phyloP scores from a whole-genome alignment of 345 rosid genomes.

The Hevea brasiliensis region DNA sequence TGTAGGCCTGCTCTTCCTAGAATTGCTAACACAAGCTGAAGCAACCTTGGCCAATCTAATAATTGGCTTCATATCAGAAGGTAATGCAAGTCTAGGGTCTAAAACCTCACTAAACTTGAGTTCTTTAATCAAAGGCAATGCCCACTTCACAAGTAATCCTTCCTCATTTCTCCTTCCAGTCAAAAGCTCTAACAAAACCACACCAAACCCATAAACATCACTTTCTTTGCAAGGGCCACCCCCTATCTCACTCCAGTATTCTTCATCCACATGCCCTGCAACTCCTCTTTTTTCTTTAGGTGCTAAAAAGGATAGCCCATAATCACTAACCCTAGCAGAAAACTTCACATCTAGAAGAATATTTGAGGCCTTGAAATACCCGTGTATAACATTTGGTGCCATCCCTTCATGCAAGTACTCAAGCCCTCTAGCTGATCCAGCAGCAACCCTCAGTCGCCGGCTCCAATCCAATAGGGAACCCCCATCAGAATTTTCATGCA shows the following conservation, averaged over 20 bases:
- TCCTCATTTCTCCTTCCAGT: slow-evolving; percentile 69
- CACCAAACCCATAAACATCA: slow-evolving; percentile 81
- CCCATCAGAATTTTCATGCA: slow-evolving; percentile 53
- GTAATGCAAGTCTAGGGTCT: slow-evolving; percentile 55
- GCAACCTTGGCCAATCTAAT: slow-evolving; percentile 78
- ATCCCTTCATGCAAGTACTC: slow-evolving; percentile 58
- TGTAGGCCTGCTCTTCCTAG: slow-evolving; percentile 64
- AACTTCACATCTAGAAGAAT: slow-evolving; percentile 51
- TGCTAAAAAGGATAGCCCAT: slow-evolving; percentile 64
- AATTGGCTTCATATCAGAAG: slow-evolving; percentile 47
- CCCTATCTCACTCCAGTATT: slow-evolving; percentile 39
- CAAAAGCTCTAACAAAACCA: slow-evolving; percentile 72
- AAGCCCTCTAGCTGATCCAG: slow-evolving; percentile 71
- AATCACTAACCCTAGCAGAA: slow-evolving; percentile 56
- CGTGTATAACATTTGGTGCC: slow-evolving; percentile 62
- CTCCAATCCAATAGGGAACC: slow-evolving; percentile 59
- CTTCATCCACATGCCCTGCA: slow-evolving; percentile 59
- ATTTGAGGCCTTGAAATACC: slow-evolving; percentile 64
- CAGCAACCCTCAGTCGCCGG: slow-evolving; percentile 56
- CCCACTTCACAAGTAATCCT: slow-evolving; percentile 75
- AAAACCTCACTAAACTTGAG: slow-evolving; percentile 54
- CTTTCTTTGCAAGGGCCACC: slow-evolving; percentile 57
- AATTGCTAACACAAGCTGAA: slow-evolving; percentile 72
- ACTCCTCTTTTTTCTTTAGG: slow-evolving; percentile 54
- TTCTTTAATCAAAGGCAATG: slow-evolving; percentile 69